Evolutionary conservation across 306 rosid genomes (phyloP), one percentile per base, ranked within the genome.

Genomic region (Ceratonia siliqua): DNA sequence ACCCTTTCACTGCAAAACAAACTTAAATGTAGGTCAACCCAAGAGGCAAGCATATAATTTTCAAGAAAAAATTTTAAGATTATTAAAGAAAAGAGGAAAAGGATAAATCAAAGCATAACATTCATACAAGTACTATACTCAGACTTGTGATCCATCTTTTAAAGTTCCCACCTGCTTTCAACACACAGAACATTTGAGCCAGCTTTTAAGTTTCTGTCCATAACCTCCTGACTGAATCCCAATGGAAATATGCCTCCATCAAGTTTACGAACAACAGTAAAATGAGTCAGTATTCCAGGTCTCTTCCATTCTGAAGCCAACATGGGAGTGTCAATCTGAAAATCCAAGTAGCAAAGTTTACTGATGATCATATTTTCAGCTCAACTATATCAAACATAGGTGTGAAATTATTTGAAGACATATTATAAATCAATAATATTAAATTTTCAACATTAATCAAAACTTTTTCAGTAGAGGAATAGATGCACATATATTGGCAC

Each of bases 281-380:
- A 92, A 89, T 89, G 98, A 70, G 85, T 89, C 73, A 92, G 89
- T 91, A 88, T 87, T 74, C 90, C 89, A 54, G 92, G 91, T 76
- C 83, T 86, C 78, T 75, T 89, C 96, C 99, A 92, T 83, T 94
- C 97, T 46, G 97, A 87, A 70, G 96, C 87, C 89, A 88, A 74
- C 96, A 92, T 91, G 18, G 99, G 99, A 72, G 91, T 85, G 76
- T 94, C 97, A 75, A 94, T 92, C 97, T 94, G 89, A 84, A 81
- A 75, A 36, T 59, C 72, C 85, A 83, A 66, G 72, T 68, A 82
- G 62, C 39, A 75, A 75, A 79, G 28, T 66, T 63, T 59, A 67
- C 58, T 70, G 54, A 25, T 18, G 50, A 79, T 68, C 65, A 55
- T 56, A 25, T 53, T 78, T 52, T 52, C 46, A 33, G 15, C 27